Percentiles rank a stretch among this genome's conserved stretches.
Evolutionary conservation across 805 yeast genomes (phyloP).

Genomic region (Sugiyamaella marilandica): DNA sequence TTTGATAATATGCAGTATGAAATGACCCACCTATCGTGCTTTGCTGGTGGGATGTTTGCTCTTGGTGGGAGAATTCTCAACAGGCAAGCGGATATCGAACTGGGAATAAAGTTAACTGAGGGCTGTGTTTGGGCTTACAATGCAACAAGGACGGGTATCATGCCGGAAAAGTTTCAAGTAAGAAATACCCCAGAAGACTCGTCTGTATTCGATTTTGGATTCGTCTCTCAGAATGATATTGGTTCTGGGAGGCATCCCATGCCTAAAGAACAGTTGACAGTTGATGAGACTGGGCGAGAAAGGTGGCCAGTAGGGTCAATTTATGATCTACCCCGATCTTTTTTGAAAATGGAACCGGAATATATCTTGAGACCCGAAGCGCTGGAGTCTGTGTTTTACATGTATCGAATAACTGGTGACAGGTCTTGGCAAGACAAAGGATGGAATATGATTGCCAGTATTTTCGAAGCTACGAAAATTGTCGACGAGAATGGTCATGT

Average conservation of each 20-base stretch:
- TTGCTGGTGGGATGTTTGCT: slow-evolving; percentile 51
- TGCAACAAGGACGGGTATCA: slow-evolving; percentile 35
- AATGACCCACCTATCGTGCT: slow-evolving; percentile 48
- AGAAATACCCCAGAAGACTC: slow-evolving; percentile 21
- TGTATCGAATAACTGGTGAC: slow-evolving; percentile 60
- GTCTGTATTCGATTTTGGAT: slow-evolving; percentile 11
- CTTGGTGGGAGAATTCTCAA: slow-evolving; percentile 42
- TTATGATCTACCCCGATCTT: slow-evolving; percentile 24
- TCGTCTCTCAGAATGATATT: neutral
- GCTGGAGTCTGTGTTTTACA: slow-evolving; percentile 54
- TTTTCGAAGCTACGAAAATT: slow-evolving; percentile 25
- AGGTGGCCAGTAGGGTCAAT: slow-evolving; percentile 23
- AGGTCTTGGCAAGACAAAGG: slow-evolving; percentile 53
- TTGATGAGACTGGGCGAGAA: slow-evolving; percentile 19
- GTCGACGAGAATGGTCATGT: slow-evolving; percentile 29
- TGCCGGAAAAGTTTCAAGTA: slow-evolving; percentile 41
- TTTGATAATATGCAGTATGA: slow-evolving; percentile 32
- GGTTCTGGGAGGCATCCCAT: neutral
- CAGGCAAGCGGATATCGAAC: slow-evolving; percentile 35
- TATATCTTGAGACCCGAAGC: slow-evolving; percentile 55
- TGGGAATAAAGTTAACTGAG: slow-evolving; percentile 42
- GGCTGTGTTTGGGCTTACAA: slow-evolving; percentile 47
- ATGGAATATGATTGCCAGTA: slow-evolving; percentile 42
- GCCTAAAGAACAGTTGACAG: slow-evolving; percentile 1
- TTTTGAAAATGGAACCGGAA: slow-evolving; percentile 28